These are phyloP conservation scores for Fusarium humuli DNA, from an alignment of 2,329 filamentous ascomycete species.

Conservation along the genomic window DNA sequence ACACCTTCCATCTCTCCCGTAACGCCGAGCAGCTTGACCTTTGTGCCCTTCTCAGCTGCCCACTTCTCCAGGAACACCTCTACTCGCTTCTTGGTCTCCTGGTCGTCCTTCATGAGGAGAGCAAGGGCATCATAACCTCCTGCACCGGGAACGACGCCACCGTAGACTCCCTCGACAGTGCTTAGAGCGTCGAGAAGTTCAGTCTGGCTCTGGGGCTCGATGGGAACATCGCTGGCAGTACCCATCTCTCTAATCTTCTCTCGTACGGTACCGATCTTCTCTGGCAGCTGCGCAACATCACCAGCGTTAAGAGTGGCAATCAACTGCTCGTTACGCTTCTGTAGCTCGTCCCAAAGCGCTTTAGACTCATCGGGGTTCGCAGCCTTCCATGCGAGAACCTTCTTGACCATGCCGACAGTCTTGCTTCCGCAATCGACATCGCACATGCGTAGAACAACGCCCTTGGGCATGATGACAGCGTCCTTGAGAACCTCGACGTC, in stretches of 20 bases:
- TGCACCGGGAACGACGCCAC: conserved; percentile 92
- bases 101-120: conserved; percentile 80
- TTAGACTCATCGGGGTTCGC: conserved; percentile 72
- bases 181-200: conserved; percentile 81
- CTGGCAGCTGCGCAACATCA: conserved; percentile 56
- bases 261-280: conserved; percentile 64
- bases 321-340: conserved; percentile 78
- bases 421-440: conserved; percentile 95
- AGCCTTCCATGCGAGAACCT: conserved; percentile 84
- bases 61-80: conserved; percentile 73
- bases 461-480: conserved; percentile 75
- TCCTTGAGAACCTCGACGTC: conserved; percentile 81
- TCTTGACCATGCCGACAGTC: conserved; percentile 95
- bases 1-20: conserved; percentile 79
- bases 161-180: conserved; percentile 81
- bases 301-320: conserved; percentile 70
- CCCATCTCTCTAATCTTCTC: conserved; percentile 82
- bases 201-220: conserved; percentile 90
- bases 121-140: conserved; percentile 93
- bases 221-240: conserved; percentile 77
- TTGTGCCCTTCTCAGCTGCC: conserved; percentile 68
- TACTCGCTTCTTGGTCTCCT: conserved; percentile 70
- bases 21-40: conserved; percentile 76
- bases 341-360: conserved; percentile 79
- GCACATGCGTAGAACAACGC: conserved; percentile 87